Base-by-base conservation (phyloP, 768 basidiomycete species). In the Russula griseocarnosa region DNA sequence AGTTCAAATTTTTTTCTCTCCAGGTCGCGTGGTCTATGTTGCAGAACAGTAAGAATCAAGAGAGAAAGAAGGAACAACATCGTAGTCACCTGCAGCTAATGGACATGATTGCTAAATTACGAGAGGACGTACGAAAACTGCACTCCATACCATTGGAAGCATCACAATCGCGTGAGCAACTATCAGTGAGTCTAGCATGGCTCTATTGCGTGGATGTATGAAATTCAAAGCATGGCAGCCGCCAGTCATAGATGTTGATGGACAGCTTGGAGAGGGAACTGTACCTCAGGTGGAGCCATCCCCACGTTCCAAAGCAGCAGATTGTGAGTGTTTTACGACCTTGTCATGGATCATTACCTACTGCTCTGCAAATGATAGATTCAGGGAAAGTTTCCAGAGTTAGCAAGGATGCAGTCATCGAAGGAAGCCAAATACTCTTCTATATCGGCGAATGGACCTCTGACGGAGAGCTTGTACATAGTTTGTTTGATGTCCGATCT, bases 401-500 rank as follows among this genome's bases (percentile, higher is more conserved):
- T n/a, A 71, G 71, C 24, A 70, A 73, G 36, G 68, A 72, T 24
- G 67, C 73, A 0, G 72, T 76, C 13, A 72, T 72, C 34, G 71
- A 71, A 51, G 80, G 79, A 28, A 71, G 73, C 34, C 77, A 69
- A 61, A 75, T 79, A 63, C 79, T 79, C 64, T 73, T 81, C 49
- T 79, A 73, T 63, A 55, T 65, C 34, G 79, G 79, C 7, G 71
- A 74, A 64, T 82, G 81, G 81, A 70, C 79, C 22, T 75, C 75
- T 38, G 70, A 74, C 57, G 76, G 78, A 66, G 70, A 72, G 40
- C 60, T 73, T 75, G 62, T 53, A 71, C 67, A 79, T 78, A 42
- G 14, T 67, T 62, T 54, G 18, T 10, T 14, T 20, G 3, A 24
- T 46, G 9, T 16, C 42, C 1, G 34, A 52, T 34, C 42, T 51